These are phyloP conservation scores for Nakazawaea sp. DNA, from an alignment of 805 yeast species.

Conservation along the genomic window DNA sequence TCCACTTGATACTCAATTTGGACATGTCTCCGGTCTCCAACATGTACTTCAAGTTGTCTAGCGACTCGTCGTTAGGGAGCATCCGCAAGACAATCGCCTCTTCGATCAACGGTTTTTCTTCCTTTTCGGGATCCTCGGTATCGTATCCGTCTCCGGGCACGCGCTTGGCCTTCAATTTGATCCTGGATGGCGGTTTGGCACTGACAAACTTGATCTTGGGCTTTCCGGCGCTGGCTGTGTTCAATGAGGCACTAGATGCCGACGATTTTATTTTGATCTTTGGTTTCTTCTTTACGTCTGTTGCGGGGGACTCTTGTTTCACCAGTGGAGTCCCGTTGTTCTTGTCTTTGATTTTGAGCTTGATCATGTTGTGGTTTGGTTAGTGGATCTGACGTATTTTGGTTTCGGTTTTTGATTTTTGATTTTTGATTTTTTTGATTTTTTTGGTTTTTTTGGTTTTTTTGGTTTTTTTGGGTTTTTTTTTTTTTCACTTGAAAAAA, in stretches of 20 bases:
- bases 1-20: constrained; percentile 73
- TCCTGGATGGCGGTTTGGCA: constrained; percentile 30
- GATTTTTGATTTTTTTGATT: not conserved
- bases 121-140: constrained; percentile 92
- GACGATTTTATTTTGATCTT: not conserved
- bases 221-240: not conserved
- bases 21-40: constrained; percentile 70
- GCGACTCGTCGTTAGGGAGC: constrained; percentile 52
- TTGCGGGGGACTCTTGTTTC: not conserved
- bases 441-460: not conserved
- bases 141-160: constrained; percentile 95
- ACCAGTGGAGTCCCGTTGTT: constrained; percentile 2
- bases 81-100: constrained; percentile 79
- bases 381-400: not conserved
- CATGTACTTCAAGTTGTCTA: constrained; percentile 70
- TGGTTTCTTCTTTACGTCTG: not conserved
- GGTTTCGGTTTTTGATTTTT: no score
- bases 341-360: constrained; percentile 18
- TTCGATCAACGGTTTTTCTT: constrained; percentile 89
- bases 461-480: not conserved
- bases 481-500: not conserved
- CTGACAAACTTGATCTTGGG: constrained; percentile 10
- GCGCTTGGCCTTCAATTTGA: constrained; percentile 52
- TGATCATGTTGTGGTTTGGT: constrained; percentile 15
- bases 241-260: not conserved